Conservation (phyloP, 179 eudicot species). For the Patellifolia procumbens region DNA sequence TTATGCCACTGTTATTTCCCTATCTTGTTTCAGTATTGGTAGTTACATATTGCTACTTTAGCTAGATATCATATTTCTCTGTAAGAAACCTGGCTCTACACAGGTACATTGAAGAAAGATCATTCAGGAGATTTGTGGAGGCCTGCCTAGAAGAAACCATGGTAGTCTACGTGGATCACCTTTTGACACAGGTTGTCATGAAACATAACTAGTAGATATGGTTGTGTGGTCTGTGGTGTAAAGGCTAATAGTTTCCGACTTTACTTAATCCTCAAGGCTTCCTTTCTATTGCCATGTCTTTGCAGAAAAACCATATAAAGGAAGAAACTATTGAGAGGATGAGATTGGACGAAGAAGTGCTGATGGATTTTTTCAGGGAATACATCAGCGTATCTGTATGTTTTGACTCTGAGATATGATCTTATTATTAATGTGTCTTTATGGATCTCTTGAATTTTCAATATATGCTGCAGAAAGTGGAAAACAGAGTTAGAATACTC, state of each 20-base stretch:
- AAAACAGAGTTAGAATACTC: constrained; percentile 69
- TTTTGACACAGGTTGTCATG: constrained; percentile 67
- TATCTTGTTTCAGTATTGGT: neutral
- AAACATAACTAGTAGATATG: constrained; percentile 8
- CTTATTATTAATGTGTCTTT: neutral
- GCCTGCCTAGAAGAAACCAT: constrained; percentile 95
- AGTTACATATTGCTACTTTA: neutral
- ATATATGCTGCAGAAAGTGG: constrained; percentile 73
- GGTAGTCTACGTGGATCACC: constrained; percentile 88
- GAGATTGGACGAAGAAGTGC: constrained; percentile 95
- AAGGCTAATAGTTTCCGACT: constrained; percentile 1
- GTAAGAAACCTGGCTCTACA: neutral
- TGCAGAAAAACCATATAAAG: constrained; percentile 85
- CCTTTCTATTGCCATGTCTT: constrained; percentile 22
- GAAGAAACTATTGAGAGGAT: constrained; percentile 98
- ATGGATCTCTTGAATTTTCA: neutral
- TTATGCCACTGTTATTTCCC: neutral
- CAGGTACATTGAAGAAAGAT: constrained; percentile 98
- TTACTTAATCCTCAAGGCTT: constrained; percentile 7
- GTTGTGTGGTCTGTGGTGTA: neutral
- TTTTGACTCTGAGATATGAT: constrained; percentile 5
- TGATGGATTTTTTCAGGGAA: constrained; percentile 96
- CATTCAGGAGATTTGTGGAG: constrained; percentile 94
- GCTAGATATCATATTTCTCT: neutral
- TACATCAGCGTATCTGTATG: constrained; percentile 84